Evolutionary conservation across 2,329 filamentous ascomycete genomes (phyloP).

Genomic region (Xylariaceae sp.): DNA sequence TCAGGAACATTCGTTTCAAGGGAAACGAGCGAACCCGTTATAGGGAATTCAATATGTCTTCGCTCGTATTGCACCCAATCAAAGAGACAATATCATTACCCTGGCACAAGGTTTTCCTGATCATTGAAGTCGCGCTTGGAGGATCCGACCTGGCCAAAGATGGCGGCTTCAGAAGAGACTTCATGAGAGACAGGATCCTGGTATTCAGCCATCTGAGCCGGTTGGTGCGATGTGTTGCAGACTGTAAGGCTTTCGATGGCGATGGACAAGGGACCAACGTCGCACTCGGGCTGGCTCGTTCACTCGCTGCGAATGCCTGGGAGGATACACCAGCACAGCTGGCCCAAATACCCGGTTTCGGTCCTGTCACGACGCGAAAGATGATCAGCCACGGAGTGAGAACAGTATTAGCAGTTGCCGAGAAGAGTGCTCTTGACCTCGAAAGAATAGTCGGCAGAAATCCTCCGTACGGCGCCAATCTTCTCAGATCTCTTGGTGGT

Average conservation of each 20-base stretch:
- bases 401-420: slow-evolving; percentile 66
- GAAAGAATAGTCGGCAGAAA: slow-evolving; percentile 75
- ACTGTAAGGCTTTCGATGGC: slow-evolving; percentile 57
- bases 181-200: slow-evolving; percentile 54
- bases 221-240: slow-evolving; percentile 69
- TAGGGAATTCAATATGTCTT: slow-evolving; percentile 66
- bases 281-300: slow-evolving; percentile 73
- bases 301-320: slow-evolving; percentile 72
- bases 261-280: slow-evolving; percentile 66
- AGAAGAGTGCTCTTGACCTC: slow-evolving; percentile 64
- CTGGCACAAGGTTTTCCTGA: slow-evolving; percentile 71
- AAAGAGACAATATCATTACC: slow-evolving; percentile 61
- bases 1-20: slow-evolving; percentile 68
- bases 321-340: slow-evolving; percentile 78
- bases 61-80: slow-evolving; percentile 66
- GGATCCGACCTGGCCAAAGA: slow-evolving; percentile 58
- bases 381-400: slow-evolving; percentile 67
- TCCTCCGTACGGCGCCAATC: slow-evolving; percentile 73
- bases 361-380: slow-evolving; percentile 69
- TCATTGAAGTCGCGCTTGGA: slow-evolving; percentile 73
- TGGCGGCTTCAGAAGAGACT: slow-evolving; percentile 48
- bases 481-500: slow-evolving; percentile 58
- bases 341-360: slow-evolving; percentile 76
- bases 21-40: slow-evolving; percentile 64
- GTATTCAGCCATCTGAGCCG: slow-evolving; percentile 68